Conservation (phyloP, 805 yeast species). For the Torulaspora franciscae region DNA sequence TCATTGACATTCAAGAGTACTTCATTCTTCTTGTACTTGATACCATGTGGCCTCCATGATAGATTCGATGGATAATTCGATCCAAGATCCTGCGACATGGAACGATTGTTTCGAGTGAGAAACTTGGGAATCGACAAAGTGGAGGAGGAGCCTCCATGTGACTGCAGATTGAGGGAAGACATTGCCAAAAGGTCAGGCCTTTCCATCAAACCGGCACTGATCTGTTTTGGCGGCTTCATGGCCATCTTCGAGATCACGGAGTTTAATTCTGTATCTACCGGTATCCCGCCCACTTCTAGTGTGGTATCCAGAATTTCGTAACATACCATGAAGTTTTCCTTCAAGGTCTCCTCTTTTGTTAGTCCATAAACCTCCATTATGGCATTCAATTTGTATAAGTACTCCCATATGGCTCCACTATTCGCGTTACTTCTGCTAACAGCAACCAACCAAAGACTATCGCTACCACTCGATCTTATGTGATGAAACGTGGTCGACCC, state of each 20-base stretch:
- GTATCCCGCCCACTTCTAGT: constrained; percentile 36
- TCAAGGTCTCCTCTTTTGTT: constrained; percentile 45
- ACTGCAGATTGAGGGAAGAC: constrained; percentile 7
- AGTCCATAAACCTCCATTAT: constrained; percentile 44
- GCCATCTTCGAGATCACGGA: constrained; percentile 26
- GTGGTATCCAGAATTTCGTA: constrained; percentile 77
- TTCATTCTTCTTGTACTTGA: constrained; percentile 78
- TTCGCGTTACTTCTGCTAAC: constrained; percentile 88
- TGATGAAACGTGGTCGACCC: constrained; percentile 92
- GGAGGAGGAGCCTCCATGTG: constrained; percentile 4
- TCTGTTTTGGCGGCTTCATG: constrained; percentile 19
- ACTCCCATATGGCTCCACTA: constrained; percentile 74
- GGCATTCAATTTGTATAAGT: constrained; percentile 56
- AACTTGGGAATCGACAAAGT: constrained; percentile 21
- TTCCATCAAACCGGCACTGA: constrained; percentile 6
- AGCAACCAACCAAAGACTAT: constrained; percentile 72
- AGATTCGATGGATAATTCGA: constrained; percentile 37
- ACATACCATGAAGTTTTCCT: constrained; percentile 60
- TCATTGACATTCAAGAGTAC: constrained; percentile 73
- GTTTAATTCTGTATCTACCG: constrained; percentile 26
- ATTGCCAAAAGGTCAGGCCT: constrained; percentile 9
- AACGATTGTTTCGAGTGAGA: constrained; percentile 15
- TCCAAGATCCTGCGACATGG: constrained; percentile 17
- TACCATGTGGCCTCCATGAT: constrained; percentile 68
- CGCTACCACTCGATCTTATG: constrained; percentile 47